Evolutionary conservation across 2,329 filamentous ascomycete genomes (phyloP).

Genomic region (Arthrobotrys iridis): DNA sequence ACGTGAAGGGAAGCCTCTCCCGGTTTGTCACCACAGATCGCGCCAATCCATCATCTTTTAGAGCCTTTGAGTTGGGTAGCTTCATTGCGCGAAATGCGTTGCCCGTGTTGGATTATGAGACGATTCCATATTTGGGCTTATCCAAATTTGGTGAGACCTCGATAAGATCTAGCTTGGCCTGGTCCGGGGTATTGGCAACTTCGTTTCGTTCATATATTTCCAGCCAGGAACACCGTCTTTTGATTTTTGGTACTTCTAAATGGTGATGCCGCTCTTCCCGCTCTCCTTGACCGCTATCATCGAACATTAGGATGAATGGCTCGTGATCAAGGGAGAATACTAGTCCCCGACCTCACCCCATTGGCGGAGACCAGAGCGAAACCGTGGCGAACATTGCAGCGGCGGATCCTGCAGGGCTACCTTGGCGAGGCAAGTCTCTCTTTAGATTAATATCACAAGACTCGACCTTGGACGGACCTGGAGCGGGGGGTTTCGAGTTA

Average conservation of each 20-base stretch:
- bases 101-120: neutral
- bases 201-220: neutral
- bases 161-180: neutral
- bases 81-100: neutral
- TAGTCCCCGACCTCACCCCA: neutral
- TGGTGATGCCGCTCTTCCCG: neutral
- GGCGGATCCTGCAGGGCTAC: conserved; percentile 14
- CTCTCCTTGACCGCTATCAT: no score
- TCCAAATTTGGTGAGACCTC: neutral
- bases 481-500: neutral
- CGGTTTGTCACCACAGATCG: no score
- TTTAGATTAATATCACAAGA: conserved; percentile 8
- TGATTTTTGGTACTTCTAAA: neutral
- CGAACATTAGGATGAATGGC: neutral
- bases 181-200: neutral
- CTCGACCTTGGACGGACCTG: neutral
- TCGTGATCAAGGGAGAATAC: conserved; percentile 8
- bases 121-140: conserved; percentile 10
- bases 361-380: conserved; percentile 5
- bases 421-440: conserved; percentile 3
- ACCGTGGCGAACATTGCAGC: conserved; percentile 13
- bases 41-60: no score
- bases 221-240: neutral
- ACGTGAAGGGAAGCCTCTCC: neutral
- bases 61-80: neutral